phyloP scores from a whole-genome alignment of 2,329 filamentous ascomycete species.

The Aureobasidium sp. region DNA sequence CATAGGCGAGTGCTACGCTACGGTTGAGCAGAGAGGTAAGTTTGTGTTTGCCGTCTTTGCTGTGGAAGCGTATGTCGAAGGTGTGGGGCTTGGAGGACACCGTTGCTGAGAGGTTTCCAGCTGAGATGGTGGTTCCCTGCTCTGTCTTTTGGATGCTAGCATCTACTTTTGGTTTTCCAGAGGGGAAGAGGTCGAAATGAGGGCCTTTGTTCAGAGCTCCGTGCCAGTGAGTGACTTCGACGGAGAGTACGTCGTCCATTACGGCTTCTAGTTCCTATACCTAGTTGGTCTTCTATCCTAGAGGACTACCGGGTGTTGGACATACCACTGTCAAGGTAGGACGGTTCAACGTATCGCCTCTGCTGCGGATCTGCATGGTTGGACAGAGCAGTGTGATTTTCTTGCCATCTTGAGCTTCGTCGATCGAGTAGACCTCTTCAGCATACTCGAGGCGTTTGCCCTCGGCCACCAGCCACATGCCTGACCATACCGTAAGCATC shows the following conservation, averaged over 20 bases:
- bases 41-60: conserved; percentile 39
- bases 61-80: conserved; percentile 50
- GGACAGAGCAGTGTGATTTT: conserved; percentile 49
- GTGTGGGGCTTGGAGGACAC: conserved; percentile 40
- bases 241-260: conserved; percentile 50
- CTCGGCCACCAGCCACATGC: conserved; percentile 57
- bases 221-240: conserved; percentile 50
- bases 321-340: conserved; percentile 43
- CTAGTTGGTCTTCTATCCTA: not conserved
- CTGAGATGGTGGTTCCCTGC: conserved; percentile 41
- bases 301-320: conserved; percentile 21
- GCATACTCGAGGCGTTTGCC: conserved; percentile 55
- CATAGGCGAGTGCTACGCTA: conserved; percentile 50
- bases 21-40: conserved; percentile 48
- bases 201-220: conserved; percentile 46
- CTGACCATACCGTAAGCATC: conserved; percentile 21
- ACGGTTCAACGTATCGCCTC: conserved; percentile 49
- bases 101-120: conserved; percentile 46
- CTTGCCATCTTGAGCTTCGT: conserved; percentile 36
- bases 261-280: conserved; percentile 44
- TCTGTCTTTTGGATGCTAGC: conserved; percentile 34
- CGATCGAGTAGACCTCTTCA: conserved; percentile 52
- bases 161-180: conserved; percentile 37
- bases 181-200: conserved; percentile 50
- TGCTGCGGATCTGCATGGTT: conserved; percentile 44